Conservation (phyloP, 495 filamentous ascomycete species). For the Clavariopsis aquatica region DNA sequence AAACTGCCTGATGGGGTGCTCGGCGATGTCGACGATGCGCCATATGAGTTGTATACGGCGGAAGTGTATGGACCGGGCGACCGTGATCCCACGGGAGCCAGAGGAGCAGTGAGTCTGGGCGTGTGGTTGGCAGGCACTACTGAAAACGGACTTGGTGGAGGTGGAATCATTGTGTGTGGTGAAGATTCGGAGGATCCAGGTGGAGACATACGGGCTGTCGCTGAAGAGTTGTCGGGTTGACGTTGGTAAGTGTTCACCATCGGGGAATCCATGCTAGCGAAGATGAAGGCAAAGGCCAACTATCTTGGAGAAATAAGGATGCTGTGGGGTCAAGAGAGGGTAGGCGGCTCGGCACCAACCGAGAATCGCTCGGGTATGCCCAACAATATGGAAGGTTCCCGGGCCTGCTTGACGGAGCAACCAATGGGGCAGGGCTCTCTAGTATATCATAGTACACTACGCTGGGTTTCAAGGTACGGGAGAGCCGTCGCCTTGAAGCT, state of each 20-base stretch:
- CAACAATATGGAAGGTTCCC: conserved; percentile 34
- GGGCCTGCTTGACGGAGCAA: conserved; percentile 8
- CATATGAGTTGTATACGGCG: conserved; percentile 28
- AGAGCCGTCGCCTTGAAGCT: conserved; percentile 9
- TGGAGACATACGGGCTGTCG: conserved; percentile 12
- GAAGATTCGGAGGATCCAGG: conserved; percentile 30
- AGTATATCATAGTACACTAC: conserved; percentile 23
- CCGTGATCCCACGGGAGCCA: conserved; percentile 23
- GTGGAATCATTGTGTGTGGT: conserved; percentile 29
- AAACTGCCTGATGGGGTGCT: conserved; percentile 32
- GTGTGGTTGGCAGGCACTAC: conserved; percentile 29
- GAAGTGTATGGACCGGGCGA: conserved; percentile 33
- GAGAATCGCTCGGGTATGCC: conserved; percentile 33
- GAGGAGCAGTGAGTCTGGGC: conserved; percentile 27
- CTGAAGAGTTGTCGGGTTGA: conserved; percentile 16
- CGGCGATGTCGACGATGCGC: conserved; percentile 36
- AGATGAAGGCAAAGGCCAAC: conserved; percentile 7
- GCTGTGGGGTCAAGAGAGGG: conserved; percentile 28
- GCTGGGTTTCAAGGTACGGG: conserved; percentile 19
- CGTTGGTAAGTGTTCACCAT: conserved; percentile 26
- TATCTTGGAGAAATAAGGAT: conserved; percentile 30
- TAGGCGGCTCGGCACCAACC: conserved; percentile 36
- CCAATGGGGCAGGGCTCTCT: conserved; percentile 22
- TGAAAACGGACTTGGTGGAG: conserved; percentile 26
- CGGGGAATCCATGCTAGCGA: conserved; percentile 23